Evolutionary conservation across 164 flowering plant genomes (phyloP).

Genomic region (Magnolia sinica): DNA sequence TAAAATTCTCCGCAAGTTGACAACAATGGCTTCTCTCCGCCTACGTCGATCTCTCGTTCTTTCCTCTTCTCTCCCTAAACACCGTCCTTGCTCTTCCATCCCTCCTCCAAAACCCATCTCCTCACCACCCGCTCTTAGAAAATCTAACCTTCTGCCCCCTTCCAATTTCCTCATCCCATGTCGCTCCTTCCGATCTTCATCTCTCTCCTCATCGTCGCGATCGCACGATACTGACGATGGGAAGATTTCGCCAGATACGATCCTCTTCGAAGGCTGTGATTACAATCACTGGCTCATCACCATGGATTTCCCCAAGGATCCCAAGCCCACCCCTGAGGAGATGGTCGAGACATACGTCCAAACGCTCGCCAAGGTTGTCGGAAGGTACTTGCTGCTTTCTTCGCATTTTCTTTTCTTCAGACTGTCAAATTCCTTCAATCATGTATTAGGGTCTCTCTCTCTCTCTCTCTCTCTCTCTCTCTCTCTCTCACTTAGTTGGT

Average conservation of each 20-base stretch:
- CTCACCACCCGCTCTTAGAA: background rate
- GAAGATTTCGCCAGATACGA: slow-evolving; percentile 54
- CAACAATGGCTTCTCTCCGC: slow-evolving; percentile 53
- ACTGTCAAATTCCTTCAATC: too few species aligned
- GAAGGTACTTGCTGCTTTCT: slow-evolving; percentile 39
- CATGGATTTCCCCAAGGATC: slow-evolving; percentile 74
- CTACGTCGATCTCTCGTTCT: slow-evolving; percentile 46
- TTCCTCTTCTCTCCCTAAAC: slow-evolving; percentile 29
- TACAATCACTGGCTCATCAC: slow-evolving; percentile 94
- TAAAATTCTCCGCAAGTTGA: background rate
- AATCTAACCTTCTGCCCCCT: background rate
- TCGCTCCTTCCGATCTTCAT: slow-evolving; percentile 21
- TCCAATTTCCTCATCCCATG: slow-evolving; percentile 9
- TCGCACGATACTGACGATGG: slow-evolving; percentile 26
- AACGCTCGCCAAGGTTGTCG: slow-evolving; percentile 72
- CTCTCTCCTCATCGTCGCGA: slow-evolving; percentile 18
- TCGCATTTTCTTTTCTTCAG: background rate
- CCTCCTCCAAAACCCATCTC: background rate
- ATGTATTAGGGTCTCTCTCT: too few species aligned
- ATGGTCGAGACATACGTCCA: slow-evolving; percentile 83
- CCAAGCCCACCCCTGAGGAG: slow-evolving; percentile 57
- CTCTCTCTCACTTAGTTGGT: too few species aligned
- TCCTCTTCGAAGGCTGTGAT: slow-evolving; percentile 88
- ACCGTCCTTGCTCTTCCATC: slow-evolving; percentile 19
- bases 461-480: too few species aligned